phyloP scores from a whole-genome alignment of 352 stramenopile species.

The Thalassiosira hispida region DNA sequence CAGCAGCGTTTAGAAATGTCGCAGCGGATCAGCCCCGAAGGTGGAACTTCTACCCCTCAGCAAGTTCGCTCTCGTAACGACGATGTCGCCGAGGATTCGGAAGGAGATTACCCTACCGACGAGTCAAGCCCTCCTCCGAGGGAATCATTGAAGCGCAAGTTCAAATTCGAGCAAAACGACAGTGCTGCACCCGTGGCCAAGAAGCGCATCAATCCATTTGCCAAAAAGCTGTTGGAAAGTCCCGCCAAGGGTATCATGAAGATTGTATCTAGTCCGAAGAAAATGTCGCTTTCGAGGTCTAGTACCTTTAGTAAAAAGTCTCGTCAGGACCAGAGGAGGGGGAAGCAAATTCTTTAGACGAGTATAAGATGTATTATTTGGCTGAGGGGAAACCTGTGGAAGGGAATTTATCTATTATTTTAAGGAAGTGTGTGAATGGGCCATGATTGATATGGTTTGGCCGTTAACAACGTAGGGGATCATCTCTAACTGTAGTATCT shows the following conservation, averaged over 20 bases:
- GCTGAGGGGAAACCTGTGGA: too few species aligned
- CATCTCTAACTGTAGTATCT: too few species aligned
- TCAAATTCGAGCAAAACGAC: slow-evolving; percentile 20
- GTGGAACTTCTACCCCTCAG: slow-evolving; percentile 14
- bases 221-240: slow-evolving; percentile 55
- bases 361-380: too few species aligned
- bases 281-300: slow-evolving; percentile 43
- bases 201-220: slow-evolving; percentile 59
- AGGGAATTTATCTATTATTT: too few species aligned
- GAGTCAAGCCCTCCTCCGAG: slow-evolving; percentile 28
- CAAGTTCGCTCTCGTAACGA: slow-evolving; percentile 8
- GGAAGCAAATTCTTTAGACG: slow-evolving; percentile 50
- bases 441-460: too few species aligned
- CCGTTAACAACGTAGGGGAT: too few species aligned
- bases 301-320: slow-evolving; percentile 46
- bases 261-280: slow-evolving; percentile 20
- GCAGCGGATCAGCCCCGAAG: slow-evolving; percentile 43
- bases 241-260: slow-evolving; percentile 48
- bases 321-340: slow-evolving; percentile 44
- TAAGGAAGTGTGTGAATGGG: too few species aligned
- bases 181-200: background rate
- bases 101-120: slow-evolving; percentile 20
- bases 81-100: background rate
- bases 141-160: slow-evolving; percentile 35
- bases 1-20: slow-evolving; percentile 13